Percentiles rank a stretch among this genome's conserved stretches.
These are phyloP conservation scores for Holtermannia corniformis DNA, from an alignment of 768 basidiomycete genomes.

Conservation along the genomic window DNA sequence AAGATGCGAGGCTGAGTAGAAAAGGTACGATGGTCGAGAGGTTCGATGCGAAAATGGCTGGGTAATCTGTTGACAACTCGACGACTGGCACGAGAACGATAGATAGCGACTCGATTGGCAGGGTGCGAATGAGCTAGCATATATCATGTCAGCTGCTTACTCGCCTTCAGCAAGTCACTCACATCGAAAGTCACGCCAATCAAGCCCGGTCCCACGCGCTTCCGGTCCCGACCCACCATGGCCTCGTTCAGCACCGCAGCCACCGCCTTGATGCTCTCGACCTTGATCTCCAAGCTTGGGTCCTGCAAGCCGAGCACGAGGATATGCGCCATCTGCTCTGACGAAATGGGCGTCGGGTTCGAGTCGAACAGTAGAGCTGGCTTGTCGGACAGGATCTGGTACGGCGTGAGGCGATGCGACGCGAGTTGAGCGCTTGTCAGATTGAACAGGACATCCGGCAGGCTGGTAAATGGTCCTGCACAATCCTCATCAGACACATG, in stretches of 20 bases:
- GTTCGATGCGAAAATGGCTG: conserved; percentile 16
- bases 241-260: conserved; percentile 22
- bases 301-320: conserved; percentile 31
- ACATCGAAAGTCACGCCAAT: conserved; percentile 24
- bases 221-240: conserved; percentile 20
- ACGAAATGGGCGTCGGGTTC: conserved; percentile 18
- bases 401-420: conserved; percentile 32
- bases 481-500: neutral
- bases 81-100: conserved; percentile 24
- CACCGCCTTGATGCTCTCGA: conserved; percentile 31
- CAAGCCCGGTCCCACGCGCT: conserved; percentile 17
- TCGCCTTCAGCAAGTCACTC: neutral
- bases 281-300: conserved; percentile 26
- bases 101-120: conserved; percentile 16
- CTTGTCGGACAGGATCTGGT: conserved; percentile 22
- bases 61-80: conserved; percentile 25
- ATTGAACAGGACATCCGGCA: conserved; percentile 29
- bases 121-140: conserved; percentile 10
- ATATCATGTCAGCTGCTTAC: neutral
- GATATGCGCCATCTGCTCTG: conserved; percentile 24
- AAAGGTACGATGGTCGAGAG: conserved; percentile 12
- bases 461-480: conserved; percentile 22
- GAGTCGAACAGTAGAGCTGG: conserved; percentile 28
- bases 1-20: conserved; percentile 15
- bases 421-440: conserved; percentile 21